Evolutionary conservation across 2,329 filamentous ascomycete species (phyloP).

Genomic region (Epichloe brachyelytri): DNA sequence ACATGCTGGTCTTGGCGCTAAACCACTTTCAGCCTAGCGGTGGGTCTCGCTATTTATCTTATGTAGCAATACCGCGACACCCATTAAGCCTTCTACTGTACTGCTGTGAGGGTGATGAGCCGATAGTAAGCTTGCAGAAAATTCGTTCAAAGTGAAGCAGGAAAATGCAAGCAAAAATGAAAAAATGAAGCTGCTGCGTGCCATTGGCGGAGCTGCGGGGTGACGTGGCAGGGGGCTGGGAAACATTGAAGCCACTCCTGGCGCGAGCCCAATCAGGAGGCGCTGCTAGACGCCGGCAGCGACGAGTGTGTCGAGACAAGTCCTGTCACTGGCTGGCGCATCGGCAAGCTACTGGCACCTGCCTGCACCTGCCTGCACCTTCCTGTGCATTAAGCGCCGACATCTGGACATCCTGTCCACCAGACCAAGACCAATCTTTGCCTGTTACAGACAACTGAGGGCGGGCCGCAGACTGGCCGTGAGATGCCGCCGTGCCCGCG

Average conservation of each 20-base stretch:
- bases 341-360: conserved; percentile 3
- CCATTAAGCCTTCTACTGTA: too few species aligned
- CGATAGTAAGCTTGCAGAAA: too few species aligned
- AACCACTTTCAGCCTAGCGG: too few species aligned
- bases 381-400: conserved; percentile 1
- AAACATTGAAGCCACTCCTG: not conserved
- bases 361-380: not conserved
- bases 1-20: too few species aligned
- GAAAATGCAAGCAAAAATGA: too few species aligned
- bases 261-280: conserved; percentile 11
- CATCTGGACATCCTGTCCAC: not conserved
- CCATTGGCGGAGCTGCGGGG: not conserved
- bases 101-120: too few species aligned
- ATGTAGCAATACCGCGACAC: too few species aligned
- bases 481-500: not conserved
- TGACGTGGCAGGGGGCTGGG: not conserved
- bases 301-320: not conserved
- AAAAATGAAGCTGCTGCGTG: not conserved
- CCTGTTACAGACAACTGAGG: not conserved
- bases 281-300: conserved; percentile 12
- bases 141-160: too few species aligned
- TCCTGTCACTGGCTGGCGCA: conserved; percentile 2
- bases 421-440: not conserved
- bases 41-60: too few species aligned
- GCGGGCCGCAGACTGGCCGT: not conserved